Evolutionary conservation across 2,329 filamentous ascomycete genomes (phyloP).

Genomic region (Mycogone perniciosa): DNA sequence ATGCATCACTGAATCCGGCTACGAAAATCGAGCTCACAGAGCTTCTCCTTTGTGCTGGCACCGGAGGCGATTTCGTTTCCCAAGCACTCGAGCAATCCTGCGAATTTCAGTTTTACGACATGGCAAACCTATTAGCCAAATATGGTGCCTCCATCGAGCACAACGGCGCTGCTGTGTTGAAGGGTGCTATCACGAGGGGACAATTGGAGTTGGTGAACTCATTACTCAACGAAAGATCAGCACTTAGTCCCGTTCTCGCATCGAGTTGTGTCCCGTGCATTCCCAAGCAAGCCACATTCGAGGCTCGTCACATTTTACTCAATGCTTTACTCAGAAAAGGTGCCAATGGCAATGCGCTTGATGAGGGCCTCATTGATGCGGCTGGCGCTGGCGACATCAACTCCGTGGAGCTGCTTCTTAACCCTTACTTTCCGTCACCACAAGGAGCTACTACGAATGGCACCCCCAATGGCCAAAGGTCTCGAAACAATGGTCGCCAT

Average conservation of each 20-base stretch:
- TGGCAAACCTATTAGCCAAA: conserved; percentile 46
- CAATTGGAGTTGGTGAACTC: conserved; percentile 41
- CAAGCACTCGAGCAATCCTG: conserved; percentile 44
- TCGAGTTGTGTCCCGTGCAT: conserved; percentile 46
- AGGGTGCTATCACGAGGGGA: conserved; percentile 39
- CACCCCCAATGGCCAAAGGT: conserved; percentile 22
- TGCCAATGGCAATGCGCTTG: conserved; percentile 39
- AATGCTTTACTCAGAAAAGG: conserved; percentile 44
- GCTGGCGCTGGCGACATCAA: conserved; percentile 41
- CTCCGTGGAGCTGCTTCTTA: conserved; percentile 44
- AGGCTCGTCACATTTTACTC: conserved; percentile 40
- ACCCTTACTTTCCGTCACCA: conserved; percentile 35
- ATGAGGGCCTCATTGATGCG: conserved; percentile 46
- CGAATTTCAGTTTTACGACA: conserved; percentile 44
- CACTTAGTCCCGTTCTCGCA: conserved; percentile 38
- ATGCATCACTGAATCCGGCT: conserved; percentile 39
- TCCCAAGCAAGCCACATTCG: conserved; percentile 39
- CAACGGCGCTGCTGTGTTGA: conserved; percentile 43
- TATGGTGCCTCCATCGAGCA: conserved; percentile 51
- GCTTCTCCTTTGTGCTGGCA: conserved; percentile 52
- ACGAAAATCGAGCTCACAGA: conserved; percentile 49
- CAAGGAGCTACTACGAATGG: conserved; percentile 1
- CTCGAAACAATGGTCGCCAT: conserved; percentile 32
- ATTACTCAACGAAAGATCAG: conserved; percentile 39
- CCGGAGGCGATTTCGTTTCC: conserved; percentile 44